These are phyloP conservation scores for Adansonia digitata DNA, from an alignment of 345 rosid species.

Conservation along the genomic window DNA sequence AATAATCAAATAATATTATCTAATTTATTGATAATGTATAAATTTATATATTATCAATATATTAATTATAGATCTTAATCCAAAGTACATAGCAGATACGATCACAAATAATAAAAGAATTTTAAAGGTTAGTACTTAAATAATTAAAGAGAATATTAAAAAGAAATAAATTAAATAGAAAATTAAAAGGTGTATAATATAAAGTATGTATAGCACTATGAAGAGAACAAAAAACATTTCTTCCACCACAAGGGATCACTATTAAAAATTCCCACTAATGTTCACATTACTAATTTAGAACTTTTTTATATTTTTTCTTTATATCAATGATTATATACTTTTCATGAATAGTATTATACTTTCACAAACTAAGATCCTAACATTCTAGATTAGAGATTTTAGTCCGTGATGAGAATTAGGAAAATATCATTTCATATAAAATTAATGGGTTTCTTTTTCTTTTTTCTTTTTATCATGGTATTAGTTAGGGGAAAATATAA, in stretches of 20 bases:
- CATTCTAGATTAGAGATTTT: not conserved
- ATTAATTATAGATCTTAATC: too few relatives aligned
- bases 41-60: too few relatives aligned
- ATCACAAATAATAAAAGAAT: not conserved
- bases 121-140: not conserved
- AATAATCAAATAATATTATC: too few relatives aligned
- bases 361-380: not conserved
- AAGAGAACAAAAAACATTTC: slow-evolving; percentile 11
- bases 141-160: not conserved
- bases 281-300: not conserved
- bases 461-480: not conserved
- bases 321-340: not conserved
- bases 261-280: not conserved
- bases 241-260: not conserved
- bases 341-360: not conserved
- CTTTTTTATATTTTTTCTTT: not conserved
- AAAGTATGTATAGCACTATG: not conserved
- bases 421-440: not conserved
- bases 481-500: not conserved
- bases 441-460: not conserved
- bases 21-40: too few relatives aligned
- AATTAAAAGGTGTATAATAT: not conserved
- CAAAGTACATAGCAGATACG: not conserved
- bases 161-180: not conserved
- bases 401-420: not conserved